Base-by-base conservation (phyloP, 2,329 filamentous ascomycete genomes). In the Bipolaris zeicola region DNA sequence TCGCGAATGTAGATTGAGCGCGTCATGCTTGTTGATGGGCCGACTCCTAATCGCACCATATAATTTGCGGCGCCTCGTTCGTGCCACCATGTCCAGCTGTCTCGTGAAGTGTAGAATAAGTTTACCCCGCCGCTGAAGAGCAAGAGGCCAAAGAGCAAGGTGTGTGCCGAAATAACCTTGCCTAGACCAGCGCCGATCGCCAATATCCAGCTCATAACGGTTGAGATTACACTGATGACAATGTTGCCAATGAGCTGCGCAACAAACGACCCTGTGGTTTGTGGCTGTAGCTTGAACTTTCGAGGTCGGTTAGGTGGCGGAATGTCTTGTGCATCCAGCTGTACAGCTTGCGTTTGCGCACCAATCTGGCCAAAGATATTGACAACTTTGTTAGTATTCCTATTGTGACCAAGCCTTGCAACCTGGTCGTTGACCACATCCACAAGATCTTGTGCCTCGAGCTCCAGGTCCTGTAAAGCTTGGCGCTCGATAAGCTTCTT, bases 1-100 rank as follows among this genome's bases (percentile, higher is more conserved):
- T 98, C 94, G 49, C 82, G 83, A 53, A 97, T 78, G 72, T 95
- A 96, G 24, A 99, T 86, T 7, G 91, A 87, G 74, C 89, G 92
- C 76, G 89, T 90, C 90, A 97, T 94, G 60, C 89, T 84, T 18
- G 83, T 77, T 64, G 96, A 89, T 6, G 93, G 91, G 3, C 85
- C 84, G 6, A 98, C 87, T 8, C 94, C 94, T 13, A 98, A 79
- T 11, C 88, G 83, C 33, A 81, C 81, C 92, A 99, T 95, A 74
- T 94, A 96, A 38, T 83, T 87, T 14, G 84, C 85, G 1, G 93
- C 92, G 57, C 86, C 88, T 55, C 92, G 86, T 77, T 98, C 94
- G 43, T 85, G 83, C 89, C 91, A 96, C 92, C 92, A 98, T 1
- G 84, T 81, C 66, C 87, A 86, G 6, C 85, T 85, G 70, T 91